Percentiles rank a stretch among this genome's conserved stretches.
Conservation (phyloP, 1,284 basidiomycete species). For the Moesziomyces parantarcticus region DNA sequence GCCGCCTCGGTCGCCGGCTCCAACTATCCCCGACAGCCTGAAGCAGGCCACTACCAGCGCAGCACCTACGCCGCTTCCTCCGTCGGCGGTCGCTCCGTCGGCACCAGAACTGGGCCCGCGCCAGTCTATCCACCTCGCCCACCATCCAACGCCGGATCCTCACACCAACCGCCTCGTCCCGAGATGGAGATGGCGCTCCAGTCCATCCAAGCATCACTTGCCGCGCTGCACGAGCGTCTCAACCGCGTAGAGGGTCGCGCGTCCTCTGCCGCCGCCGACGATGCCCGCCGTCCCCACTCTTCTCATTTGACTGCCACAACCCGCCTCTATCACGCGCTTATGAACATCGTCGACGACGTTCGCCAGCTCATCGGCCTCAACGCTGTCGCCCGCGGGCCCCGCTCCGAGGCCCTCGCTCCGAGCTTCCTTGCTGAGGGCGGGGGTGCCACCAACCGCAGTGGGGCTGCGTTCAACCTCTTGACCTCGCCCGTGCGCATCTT, state of each 20-base stretch:
- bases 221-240: constrained; percentile 87
- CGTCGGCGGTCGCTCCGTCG: constrained; percentile 52
- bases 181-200: constrained; percentile 72
- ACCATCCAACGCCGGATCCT: constrained; percentile 33
- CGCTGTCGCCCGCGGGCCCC: constrained; percentile 13
- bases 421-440: constrained; percentile 42
- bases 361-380: constrained; percentile 36
- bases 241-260: constrained; percentile 58
- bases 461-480: constrained; percentile 27
- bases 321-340: constrained; percentile 27
- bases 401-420: constrained; percentile 37
- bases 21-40: constrained; percentile 32
- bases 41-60: constrained; percentile 33
- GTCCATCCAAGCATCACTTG: constrained; percentile 85
- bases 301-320: constrained; percentile 10
- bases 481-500: constrained; percentile 41
- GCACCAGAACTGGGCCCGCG: constrained; percentile 19
- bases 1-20: constrained; percentile 37
- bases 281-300: constrained; percentile 11
- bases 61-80: constrained; percentile 56
- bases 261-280: constrained; percentile 19
- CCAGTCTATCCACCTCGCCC: constrained; percentile 31
- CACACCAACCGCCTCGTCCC: constrained; percentile 20
- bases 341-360: constrained; percentile 38
- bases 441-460: constrained; percentile 10